Evolutionary conservation across 257 asterid genomes (phyloP).

Genomic region (Salvia miltiorrhiza): DNA sequence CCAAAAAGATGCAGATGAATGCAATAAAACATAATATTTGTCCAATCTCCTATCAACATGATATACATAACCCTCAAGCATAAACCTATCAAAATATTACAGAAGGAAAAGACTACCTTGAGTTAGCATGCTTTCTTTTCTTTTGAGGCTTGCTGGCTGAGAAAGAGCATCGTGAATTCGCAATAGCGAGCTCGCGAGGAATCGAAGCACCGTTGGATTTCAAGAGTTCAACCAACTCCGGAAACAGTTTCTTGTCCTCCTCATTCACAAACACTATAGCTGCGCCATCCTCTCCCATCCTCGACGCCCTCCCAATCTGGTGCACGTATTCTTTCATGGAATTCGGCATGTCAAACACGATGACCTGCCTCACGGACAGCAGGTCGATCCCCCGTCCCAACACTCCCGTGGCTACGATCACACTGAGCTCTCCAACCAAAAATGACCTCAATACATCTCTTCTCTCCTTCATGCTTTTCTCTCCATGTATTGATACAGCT

Average conservation of each 20-base stretch:
- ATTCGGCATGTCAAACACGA: slow-evolving; percentile 90
- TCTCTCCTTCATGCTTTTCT: slow-evolving; percentile 89
- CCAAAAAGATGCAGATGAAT: too few relatives aligned
- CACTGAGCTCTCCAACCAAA: slow-evolving; percentile 69
- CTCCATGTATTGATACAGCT: slow-evolving; percentile 82
- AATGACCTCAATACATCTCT: slow-evolving; percentile 67
- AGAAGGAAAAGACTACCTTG: slow-evolving; percentile 14
- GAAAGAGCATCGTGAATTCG: slow-evolving; percentile 49
- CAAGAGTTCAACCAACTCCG: slow-evolving; percentile 56
- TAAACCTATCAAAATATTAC: too few relatives aligned
- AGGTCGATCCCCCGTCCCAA: slow-evolving; percentile 89
- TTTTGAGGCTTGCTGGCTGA: slow-evolving; percentile 39
- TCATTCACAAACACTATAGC: slow-evolving; percentile 77
- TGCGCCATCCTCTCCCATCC: slow-evolving; percentile 80
- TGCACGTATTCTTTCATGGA: slow-evolving; percentile 88
- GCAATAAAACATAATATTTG: too few relatives aligned
- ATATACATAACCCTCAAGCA: too few relatives aligned
- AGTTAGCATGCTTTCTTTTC: slow-evolving; percentile 59
- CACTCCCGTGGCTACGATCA: slow-evolving; percentile 88
- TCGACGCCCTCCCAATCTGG: slow-evolving; percentile 92
- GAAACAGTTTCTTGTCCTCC: slow-evolving; percentile 71
- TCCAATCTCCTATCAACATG: too few relatives aligned
- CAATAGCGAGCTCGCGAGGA: slow-evolving; percentile 78
- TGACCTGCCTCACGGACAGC: slow-evolving; percentile 69
- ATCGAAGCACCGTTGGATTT: slow-evolving; percentile 71